phyloP scores from a whole-genome alignment of 73 alveolate species.

The Uronychia setigera region DNA sequence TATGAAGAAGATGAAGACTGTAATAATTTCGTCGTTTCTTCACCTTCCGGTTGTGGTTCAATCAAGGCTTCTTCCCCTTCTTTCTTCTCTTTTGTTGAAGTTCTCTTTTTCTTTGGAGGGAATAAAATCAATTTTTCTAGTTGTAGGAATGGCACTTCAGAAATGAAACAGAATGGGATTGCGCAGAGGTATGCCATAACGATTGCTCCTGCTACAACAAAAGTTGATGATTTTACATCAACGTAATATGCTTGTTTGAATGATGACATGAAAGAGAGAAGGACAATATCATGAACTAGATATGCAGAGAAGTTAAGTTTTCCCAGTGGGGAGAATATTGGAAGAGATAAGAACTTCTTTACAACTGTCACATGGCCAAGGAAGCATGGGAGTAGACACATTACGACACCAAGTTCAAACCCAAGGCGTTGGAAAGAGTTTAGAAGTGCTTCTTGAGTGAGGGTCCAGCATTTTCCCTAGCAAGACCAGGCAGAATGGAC shows the following conservation, averaged over 20 bases:
- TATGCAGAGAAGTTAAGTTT: slow-evolving; percentile 9
- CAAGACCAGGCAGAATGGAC: slow-evolving; percentile 20
- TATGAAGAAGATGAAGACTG: not conserved
- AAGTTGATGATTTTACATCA: too few relatives aligned
- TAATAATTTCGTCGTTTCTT: not conserved
- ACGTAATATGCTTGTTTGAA: not conserved
- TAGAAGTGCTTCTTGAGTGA: not conserved
- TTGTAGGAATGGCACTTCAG: slow-evolving; percentile 13
- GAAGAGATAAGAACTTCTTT: slow-evolving; percentile 20
- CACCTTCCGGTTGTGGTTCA: too few relatives aligned
- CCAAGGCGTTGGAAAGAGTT: slow-evolving; percentile 29
- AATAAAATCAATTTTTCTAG: slow-evolving; percentile 13
- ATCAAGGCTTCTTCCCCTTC: too few relatives aligned
- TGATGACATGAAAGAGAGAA: not conserved
- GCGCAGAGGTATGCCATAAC: not conserved
- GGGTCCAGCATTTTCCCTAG: slow-evolving; percentile 14
- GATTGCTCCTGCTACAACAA: not conserved
- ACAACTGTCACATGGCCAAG: slow-evolving; percentile 20
- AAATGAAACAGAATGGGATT: not conserved
- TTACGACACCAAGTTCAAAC: slow-evolving; percentile 27
- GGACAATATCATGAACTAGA: slow-evolving; percentile 13
- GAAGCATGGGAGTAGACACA: slow-evolving; percentile 36
- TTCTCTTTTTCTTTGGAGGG: slow-evolving; percentile 5
- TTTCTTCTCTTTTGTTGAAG: too few relatives aligned
- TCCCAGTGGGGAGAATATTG: slow-evolving; percentile 26